Conservation (phyloP, 169 alveolate genomes). For the Cryptosporidium meleagridis region DNA sequence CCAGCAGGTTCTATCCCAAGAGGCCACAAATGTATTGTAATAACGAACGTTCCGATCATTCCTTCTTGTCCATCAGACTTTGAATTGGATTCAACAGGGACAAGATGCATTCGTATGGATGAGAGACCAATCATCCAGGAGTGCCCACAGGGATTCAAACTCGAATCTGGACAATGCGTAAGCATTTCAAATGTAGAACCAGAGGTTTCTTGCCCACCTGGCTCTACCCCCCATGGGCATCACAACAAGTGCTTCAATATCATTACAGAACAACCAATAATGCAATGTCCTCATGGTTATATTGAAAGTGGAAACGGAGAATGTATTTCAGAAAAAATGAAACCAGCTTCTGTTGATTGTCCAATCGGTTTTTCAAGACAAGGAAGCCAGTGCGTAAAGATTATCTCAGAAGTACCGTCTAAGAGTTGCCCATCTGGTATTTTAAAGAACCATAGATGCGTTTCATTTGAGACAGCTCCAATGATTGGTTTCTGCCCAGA, state of each 20-base stretch:
- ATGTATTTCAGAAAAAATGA: constrained; percentile 70
- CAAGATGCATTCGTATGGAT: constrained; percentile 68
- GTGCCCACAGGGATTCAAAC: constrained; percentile 72
- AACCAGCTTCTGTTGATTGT: constrained; percentile 60
- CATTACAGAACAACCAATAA: constrained; percentile 62
- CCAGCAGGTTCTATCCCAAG: constrained; percentile 74
- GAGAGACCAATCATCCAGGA: constrained; percentile 70
- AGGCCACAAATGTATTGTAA: constrained; percentile 66
- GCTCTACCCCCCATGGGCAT: constrained; percentile 66
- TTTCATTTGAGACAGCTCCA: constrained; percentile 69
- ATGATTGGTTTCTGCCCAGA: constrained; percentile 73
- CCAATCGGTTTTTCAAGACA: constrained; percentile 68
- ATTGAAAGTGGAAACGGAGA: constrained; percentile 73
- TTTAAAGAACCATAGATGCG: constrained; percentile 39
- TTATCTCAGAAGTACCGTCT: constrained; percentile 58
- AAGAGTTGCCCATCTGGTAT: constrained; percentile 61
- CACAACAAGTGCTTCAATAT: constrained; percentile 64
- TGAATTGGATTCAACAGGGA: constrained; percentile 47
- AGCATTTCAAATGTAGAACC: constrained; percentile 73
- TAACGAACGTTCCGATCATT: constrained; percentile 61
- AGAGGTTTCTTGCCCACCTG: constrained; percentile 72
- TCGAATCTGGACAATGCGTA: constrained; percentile 63
- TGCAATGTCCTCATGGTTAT: constrained; percentile 71
- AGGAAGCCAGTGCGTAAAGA: constrained; percentile 39
- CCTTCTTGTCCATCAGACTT: constrained; percentile 67